A percentile compares a stretch with the other conserved stretches of the same genome.
Conservation (phyloP, 768 basidiomycete genomes). For the Mycena chlorophos region DNA sequence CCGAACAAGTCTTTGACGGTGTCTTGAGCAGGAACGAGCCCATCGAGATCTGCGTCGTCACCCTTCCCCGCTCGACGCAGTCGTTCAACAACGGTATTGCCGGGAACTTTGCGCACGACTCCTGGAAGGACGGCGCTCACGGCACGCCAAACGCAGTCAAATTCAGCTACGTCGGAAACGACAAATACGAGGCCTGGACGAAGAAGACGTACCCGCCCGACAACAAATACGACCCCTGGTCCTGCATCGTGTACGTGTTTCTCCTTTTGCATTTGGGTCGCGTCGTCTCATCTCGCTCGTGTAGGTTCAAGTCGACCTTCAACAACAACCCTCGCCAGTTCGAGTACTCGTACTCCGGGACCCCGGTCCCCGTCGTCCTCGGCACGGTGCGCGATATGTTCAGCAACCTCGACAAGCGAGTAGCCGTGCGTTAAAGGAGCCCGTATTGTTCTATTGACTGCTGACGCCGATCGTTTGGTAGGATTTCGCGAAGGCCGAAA, state of each 20-base stretch:
- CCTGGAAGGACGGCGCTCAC: neutral
- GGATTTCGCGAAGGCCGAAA: neutral
- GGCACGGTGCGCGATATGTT: neutral
- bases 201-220: neutral
- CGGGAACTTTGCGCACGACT: neutral
- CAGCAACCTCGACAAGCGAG: neutral
- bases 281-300: neutral
- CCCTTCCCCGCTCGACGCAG: neutral
- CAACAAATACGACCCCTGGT: neutral
- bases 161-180: neutral
- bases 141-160: neutral
- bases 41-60: neutral
- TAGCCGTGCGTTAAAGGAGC: neutral
- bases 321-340: neutral
- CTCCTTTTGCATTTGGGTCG: neutral
- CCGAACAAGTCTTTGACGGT: neutral
- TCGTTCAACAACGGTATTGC: neutral
- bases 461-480: neutral
- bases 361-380: neutral
- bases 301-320: neutral
- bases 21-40: neutral
- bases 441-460: neutral
- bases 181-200: neutral
- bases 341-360: neutral
- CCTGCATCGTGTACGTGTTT: neutral